A percentile compares a stretch with the other conserved stretches of the same genome.
Conservation (phyloP, 768 basidiomycete genomes). For the Suillus paluster region DNA sequence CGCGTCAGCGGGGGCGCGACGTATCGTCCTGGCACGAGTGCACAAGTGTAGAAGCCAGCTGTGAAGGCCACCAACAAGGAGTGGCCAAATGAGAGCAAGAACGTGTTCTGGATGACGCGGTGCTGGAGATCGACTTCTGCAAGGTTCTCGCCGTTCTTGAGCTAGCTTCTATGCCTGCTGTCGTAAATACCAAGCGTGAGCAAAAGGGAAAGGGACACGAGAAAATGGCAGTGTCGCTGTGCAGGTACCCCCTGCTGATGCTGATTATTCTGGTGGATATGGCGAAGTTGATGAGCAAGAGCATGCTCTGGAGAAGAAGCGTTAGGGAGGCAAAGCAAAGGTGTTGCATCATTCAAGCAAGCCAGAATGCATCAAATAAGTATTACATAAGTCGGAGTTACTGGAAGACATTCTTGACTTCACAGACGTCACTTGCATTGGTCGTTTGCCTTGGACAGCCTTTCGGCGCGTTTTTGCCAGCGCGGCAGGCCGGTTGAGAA, state of each 20-base stretch:
- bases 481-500: background rate
- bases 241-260: constrained; percentile 17
- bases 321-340: constrained; percentile 42
- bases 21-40: constrained; percentile 59
- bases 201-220: constrained; percentile 25
- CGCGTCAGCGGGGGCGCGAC: constrained; percentile 69
- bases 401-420: too few relatives aligned
- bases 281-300: constrained; percentile 79
- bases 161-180: background rate
- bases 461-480: background rate
- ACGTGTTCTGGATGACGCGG: constrained; percentile 71
- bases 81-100: constrained; percentile 57
- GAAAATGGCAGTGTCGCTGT: background rate
- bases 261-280: constrained; percentile 56
- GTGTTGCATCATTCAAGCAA: constrained; percentile 79
- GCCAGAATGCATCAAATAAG: too few relatives aligned
- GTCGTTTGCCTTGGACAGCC: background rate
- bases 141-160: constrained; percentile 24
- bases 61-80: constrained; percentile 73
- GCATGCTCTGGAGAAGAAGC: constrained; percentile 47
- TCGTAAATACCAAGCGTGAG: constrained; percentile 9
- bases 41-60: constrained; percentile 76
- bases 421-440: too few relatives aligned
- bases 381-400: too few relatives aligned
- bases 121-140: constrained; percentile 68